Evolutionary conservation across 2,329 filamentous ascomycete species (phyloP), one percentile per base, ranked within the genome.

Genomic region (Colletotrichum sp.): DNA sequence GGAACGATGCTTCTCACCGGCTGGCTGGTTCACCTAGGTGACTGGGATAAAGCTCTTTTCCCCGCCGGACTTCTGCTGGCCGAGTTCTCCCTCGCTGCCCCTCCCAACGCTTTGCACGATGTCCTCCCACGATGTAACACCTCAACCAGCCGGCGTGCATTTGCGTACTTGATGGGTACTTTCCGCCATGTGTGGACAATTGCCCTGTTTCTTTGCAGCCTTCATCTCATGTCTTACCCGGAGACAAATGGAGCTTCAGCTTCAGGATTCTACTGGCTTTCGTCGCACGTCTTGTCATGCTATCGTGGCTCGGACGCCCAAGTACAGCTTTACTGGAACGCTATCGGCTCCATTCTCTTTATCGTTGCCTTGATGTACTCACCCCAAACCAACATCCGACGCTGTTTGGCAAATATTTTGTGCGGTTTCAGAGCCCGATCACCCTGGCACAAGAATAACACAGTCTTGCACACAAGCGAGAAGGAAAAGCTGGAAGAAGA

Each of bases 81-180:
- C 4, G 90, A 92, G 81, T 72, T 88, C 34, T 89, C 92, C 77
- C 82, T 89, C 48, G 85, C 89, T 70, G 83, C 87, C 84, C 85
- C 79, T 24, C 71, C 81, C n/a, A 52, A 66, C 48, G 74, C 83
- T 2, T 80, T 78, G 7, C 74, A 74, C 5, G 75, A 78, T 26
- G 78, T n/a, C 16, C 59, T 74, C 5, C 72, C 74, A 5, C 43
- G 15, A 3, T 36, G 15, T 48, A 71, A 21, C 24, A 57, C 52
- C 7, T 26, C 43, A 24, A 7, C 21, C n/a, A 34, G 15, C 9
- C 10, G 6, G 5, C 65, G 24, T 6, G 15, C 21, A 2, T 24
- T 61, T 21, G n/a, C 24, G 24, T 34, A 60, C 2, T 36, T 21
- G 6, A 3, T 24, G 13, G 26, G 10, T 0, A 15, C 13, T 13